phyloP scores from a whole-genome alignment of 345 rosid species.

The Rhodamnia rubescens region DNA sequence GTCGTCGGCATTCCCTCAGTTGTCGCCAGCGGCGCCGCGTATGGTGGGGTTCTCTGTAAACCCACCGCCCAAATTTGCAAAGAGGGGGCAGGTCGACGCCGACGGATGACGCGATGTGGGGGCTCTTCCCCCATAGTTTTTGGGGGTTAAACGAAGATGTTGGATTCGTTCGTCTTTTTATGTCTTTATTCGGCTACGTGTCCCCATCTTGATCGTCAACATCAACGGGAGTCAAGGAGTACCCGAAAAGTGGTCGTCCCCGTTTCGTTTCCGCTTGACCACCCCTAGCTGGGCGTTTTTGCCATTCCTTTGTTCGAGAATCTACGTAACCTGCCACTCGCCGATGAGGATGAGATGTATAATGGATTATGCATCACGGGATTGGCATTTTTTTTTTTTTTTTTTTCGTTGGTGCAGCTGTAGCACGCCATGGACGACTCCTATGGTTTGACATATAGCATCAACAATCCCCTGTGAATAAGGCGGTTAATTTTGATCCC shows the following conservation, averaged over 20 bases:
- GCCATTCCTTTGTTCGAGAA: background rate
- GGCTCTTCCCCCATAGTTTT: background rate
- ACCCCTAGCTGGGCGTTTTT: background rate
- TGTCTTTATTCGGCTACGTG: background rate
- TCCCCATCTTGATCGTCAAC: background rate
- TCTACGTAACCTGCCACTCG: background rate
- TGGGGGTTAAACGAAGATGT: background rate
- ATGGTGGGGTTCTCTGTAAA: background rate
- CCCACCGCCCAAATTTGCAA: background rate
- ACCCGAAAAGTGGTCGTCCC: background rate
- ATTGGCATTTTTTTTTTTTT: fast-evolving
- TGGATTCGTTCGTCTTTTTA: background rate
- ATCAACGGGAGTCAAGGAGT: background rate
- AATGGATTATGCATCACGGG: background rate
- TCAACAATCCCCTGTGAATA: too few species aligned
- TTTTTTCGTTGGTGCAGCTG: background rate
- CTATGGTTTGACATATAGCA: background rate
- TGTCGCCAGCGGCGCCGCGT: background rate
- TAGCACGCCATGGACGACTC: background rate
- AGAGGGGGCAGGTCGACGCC: background rate
- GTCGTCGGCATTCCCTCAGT: background rate
- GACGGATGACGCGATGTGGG: background rate
- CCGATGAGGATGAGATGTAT: background rate
- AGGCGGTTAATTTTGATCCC: background rate
- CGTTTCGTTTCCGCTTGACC: background rate